Conservation (phyloP, 345 rosid genomes). For the Moricandia moricandioides region DNA sequence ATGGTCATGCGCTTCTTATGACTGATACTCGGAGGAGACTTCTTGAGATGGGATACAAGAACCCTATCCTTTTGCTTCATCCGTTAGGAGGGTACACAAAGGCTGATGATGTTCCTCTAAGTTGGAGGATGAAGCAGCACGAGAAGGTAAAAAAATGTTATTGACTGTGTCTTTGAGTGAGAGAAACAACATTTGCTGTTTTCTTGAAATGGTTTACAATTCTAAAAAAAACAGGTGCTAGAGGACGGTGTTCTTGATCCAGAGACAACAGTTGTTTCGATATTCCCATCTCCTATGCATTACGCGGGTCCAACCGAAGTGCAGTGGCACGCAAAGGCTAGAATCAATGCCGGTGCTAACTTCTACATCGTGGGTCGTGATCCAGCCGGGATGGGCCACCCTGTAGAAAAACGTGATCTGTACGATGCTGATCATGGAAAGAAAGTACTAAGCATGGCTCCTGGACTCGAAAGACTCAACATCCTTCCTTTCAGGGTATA, state of each 20-base stretch:
- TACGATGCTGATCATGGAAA: constrained; percentile 99
- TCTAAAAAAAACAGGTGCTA: constrained; percentile 58
- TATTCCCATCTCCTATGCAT: constrained; percentile 99
- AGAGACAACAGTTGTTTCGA: constrained; percentile 92
- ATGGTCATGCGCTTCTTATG: constrained; percentile 96
- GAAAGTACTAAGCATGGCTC: constrained; percentile 95
- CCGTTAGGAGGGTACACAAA: constrained; percentile 96
- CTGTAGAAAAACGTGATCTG: constrained; percentile 85
- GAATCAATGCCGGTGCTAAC: constrained; percentile 98
- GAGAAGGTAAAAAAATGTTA: constrained; percentile 85
- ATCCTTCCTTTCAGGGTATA: constrained; percentile 97
- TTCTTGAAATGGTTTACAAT: neutral
- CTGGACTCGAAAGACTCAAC: constrained; percentile 90
- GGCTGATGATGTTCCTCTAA: constrained; percentile 97
- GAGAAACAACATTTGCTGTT: neutral
- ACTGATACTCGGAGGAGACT: constrained; percentile 89
- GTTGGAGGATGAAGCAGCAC: constrained; percentile 97
- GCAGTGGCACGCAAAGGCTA: constrained; percentile 99
- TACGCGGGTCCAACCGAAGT: constrained; percentile 99
- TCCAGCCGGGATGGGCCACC: constrained; percentile 99
- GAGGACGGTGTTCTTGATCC: constrained; percentile 99
- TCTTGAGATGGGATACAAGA: constrained; percentile 94
- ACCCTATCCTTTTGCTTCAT: constrained; percentile 91
- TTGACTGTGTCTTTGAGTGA: neutral
- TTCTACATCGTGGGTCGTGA: constrained; percentile 99